phyloP scores from a whole-genome alignment of 2,329 filamentous ascomycete species.

The Penicillium sp. region DNA sequence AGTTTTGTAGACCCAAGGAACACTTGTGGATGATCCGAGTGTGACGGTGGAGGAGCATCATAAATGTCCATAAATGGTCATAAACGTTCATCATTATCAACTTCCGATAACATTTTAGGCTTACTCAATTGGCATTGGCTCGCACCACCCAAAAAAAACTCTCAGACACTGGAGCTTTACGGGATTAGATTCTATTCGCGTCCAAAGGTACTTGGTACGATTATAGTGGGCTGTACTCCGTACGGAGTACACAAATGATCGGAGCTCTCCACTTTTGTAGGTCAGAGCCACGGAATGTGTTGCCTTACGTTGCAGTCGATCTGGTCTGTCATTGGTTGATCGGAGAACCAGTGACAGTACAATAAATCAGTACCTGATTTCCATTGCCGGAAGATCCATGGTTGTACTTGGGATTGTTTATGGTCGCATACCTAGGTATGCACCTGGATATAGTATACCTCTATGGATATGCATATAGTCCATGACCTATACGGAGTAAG shows the following conservation, averaged over 20 bases:
- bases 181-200: slow-evolving; percentile 5
- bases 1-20: slow-evolving; percentile 10
- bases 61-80: not conserved
- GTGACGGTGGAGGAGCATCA: slow-evolving; percentile 12
- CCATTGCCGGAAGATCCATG: slow-evolving; percentile 3
- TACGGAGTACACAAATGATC: slow-evolving; percentile 26
- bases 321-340: slow-evolving; percentile 25
- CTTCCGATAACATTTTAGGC: not conserved
- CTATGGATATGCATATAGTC: not conserved
- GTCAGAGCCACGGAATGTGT: slow-evolving; percentile 30
- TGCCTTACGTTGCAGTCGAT: slow-evolving; percentile 23
- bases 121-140: not conserved
- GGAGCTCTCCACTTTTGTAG: slow-evolving; percentile 21
- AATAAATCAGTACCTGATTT: slow-evolving; percentile 7
- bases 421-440: not conserved
- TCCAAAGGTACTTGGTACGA: not conserved
- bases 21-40: slow-evolving; percentile 1
- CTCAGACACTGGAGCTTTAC: not conserved
- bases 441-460: not conserved
- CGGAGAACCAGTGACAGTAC: not conserved
- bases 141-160: not conserved
- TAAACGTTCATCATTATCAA: not conserved
- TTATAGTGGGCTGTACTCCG: not conserved
- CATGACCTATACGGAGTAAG: not conserved
- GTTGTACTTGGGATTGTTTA: not conserved